phyloP scores from a whole-genome alignment of 1,284 basidiomycete species.

The Ceratobasidium sp. region DNA sequence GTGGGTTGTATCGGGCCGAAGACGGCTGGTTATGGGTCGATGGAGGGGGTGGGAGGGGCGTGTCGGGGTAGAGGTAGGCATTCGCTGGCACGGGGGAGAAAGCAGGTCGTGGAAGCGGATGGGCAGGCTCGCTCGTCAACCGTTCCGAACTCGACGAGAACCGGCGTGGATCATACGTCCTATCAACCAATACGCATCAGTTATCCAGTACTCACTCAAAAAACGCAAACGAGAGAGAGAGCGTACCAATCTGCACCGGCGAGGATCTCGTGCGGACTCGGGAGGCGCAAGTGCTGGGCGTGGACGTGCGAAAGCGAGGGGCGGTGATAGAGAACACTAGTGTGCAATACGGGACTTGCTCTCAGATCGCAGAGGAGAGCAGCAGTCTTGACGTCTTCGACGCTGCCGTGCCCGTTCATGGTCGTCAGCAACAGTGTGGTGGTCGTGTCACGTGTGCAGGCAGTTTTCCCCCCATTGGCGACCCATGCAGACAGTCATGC shows the following conservation, averaged over 20 bases:
- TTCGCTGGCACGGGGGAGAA: constrained; percentile 10
- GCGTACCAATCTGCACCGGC: not conserved
- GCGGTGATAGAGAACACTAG: not conserved
- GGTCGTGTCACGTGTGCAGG: too few species aligned
- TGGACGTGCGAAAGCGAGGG: constrained; percentile 1
- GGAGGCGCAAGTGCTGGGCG: constrained; percentile 15
- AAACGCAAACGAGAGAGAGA: not conserved
- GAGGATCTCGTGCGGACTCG: constrained; percentile 31
- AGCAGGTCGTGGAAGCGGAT: not conserved
- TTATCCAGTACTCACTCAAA: not conserved
- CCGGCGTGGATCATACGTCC: too few species aligned
- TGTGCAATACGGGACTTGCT: constrained; percentile 14
- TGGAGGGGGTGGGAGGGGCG: not conserved
- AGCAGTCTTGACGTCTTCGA: constrained; percentile 13
- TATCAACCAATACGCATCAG: too few species aligned
- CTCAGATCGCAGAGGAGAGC: constrained; percentile 14
- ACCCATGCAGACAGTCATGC: too few species aligned
- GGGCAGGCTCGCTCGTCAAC: constrained; percentile 2
- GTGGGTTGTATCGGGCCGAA: too few species aligned
- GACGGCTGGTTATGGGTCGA: too few species aligned
- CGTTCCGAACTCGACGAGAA: not conserved
- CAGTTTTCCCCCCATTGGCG: too few species aligned
- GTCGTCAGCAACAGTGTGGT: constrained; percentile 19
- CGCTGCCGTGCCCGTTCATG: constrained; percentile 34
- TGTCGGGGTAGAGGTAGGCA: constrained; percentile 8